phyloP scores from a whole-genome alignment of 441 rosid species.

The Populus hybrid region DNA sequence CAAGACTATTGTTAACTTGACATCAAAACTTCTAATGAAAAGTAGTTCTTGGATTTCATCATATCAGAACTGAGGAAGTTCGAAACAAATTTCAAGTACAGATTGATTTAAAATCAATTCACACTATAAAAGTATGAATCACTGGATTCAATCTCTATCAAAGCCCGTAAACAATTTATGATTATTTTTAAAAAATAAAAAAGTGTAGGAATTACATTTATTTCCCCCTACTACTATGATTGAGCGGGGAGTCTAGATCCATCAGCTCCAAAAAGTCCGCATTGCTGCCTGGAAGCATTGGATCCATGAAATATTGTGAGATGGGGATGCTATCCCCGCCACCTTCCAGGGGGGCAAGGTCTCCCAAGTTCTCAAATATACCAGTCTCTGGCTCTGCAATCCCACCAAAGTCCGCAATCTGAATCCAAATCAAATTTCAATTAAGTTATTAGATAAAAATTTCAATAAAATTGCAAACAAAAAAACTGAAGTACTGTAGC shows the following conservation, averaged over 20 bases:
- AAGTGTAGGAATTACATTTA: background rate
- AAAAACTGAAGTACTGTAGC: background rate
- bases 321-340: background rate
- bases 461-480: background rate
- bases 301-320: constrained; percentile 6
- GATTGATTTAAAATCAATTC: background rate
- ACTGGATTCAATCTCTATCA: background rate
- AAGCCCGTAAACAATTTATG: background rate
- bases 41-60: background rate
- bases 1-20: background rate
- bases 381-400: constrained; percentile 11
- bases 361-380: constrained; percentile 31
- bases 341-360: constrained; percentile 22
- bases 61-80: background rate
- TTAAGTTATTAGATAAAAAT: background rate
- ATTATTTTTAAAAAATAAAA: background rate
- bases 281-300: background rate
- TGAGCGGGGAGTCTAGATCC: constrained; percentile 25
- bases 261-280: constrained; percentile 23
- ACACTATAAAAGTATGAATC: background rate
- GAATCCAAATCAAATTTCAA: background rate
- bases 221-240: background rate
- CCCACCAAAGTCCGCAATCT: background rate
- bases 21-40: background rate
- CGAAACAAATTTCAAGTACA: background rate